Percentiles rank a stretch among this genome's conserved stretches.
These are phyloP conservation scores for Penicillium dipodomyicola DNA, from an alignment of 495 filamentous ascomycete species.

Conservation along the genomic window DNA sequence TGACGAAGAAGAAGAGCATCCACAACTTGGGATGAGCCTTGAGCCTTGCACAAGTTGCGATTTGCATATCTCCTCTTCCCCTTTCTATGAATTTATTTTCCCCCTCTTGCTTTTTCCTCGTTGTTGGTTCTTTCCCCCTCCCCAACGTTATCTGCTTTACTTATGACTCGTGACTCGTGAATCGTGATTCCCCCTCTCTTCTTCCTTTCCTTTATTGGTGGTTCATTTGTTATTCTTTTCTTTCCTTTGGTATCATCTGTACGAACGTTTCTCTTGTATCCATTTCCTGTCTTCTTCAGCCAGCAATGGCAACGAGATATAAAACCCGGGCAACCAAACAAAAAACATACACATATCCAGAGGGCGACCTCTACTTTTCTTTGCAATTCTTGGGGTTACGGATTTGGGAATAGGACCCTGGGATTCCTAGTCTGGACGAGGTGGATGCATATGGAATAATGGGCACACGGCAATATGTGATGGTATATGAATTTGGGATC, in stretches of 20 bases:
- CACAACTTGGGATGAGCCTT: slow-evolving; percentile 38
- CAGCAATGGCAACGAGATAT: not conserved
- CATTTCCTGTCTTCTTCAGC: not conserved
- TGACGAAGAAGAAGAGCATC: slow-evolving; percentile 56
- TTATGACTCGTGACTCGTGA: not conserved
- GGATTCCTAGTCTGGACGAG: slow-evolving; percentile 5
- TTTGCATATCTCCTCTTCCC: not conserved
- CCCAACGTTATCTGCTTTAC: not conserved
- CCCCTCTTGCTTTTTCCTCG: slow-evolving; percentile 6
- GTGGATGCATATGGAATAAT: slow-evolving; percentile 15
- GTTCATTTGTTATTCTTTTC: not conserved
- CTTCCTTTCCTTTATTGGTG: not conserved
- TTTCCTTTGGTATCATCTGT: not conserved
- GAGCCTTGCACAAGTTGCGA: not conserved
- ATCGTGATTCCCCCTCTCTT: slow-evolving; percentile 1
- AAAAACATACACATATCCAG: slow-evolving; percentile 27
- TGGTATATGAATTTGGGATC: slow-evolving; percentile 4
- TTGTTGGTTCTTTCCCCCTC: not conserved
- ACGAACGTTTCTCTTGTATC: not conserved
- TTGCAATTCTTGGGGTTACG: slow-evolving; percentile 14
- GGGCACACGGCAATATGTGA: slow-evolving; percentile 14
- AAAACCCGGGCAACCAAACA: slow-evolving; percentile 1
- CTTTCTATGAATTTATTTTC: slow-evolving; percentile 15
- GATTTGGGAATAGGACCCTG: slow-evolving; percentile 16
- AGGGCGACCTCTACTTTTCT: slow-evolving; percentile 30